Conservation (phyloP, 345 rosid species). For the Eucalyptus virginea region DNA sequence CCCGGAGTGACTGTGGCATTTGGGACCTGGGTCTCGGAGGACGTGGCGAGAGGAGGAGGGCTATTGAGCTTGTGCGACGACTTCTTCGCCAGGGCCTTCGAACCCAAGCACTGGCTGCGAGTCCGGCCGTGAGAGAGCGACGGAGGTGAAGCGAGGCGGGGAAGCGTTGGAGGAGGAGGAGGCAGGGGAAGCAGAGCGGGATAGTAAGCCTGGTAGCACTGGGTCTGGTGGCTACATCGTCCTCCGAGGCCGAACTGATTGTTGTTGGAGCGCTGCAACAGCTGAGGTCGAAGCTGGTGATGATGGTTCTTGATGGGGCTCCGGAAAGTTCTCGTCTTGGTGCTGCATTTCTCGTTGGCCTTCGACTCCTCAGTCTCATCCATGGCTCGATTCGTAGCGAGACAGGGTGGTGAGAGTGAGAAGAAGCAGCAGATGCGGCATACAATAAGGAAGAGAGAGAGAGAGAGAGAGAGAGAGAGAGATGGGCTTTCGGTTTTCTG, state of each 20-base stretch:
- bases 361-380: conserved; percentile 49
- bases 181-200: conserved; percentile 62
- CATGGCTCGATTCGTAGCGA: conserved; percentile 12
- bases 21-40: background rate
- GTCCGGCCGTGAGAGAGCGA: conserved; percentile 16
- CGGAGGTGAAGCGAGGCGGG: conserved; percentile 37
- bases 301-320: conserved; percentile 21
- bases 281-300: conserved; percentile 17
- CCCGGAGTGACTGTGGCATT: conserved; percentile 24
- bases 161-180: conserved; percentile 47
- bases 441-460: background rate
- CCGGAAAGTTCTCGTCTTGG: conserved; percentile 24
- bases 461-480: background rate
- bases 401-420: background rate
- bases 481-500: background rate
- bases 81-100: conserved; percentile 47
- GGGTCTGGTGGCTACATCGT: background rate
- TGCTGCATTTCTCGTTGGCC: conserved; percentile 27
- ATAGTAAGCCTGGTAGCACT: conserved; percentile 21
- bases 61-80: conserved; percentile 21
- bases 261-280: conserved; percentile 40
- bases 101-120: conserved; percentile 24
- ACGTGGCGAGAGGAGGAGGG: conserved; percentile 18
- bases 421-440: background rate
- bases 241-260: background rate